Evolutionary conservation across 1,284 basidiomycete genomes (phyloP), one percentile per base, ranked within the genome.

Genomic region (Microbotryum saponariae): DNA sequence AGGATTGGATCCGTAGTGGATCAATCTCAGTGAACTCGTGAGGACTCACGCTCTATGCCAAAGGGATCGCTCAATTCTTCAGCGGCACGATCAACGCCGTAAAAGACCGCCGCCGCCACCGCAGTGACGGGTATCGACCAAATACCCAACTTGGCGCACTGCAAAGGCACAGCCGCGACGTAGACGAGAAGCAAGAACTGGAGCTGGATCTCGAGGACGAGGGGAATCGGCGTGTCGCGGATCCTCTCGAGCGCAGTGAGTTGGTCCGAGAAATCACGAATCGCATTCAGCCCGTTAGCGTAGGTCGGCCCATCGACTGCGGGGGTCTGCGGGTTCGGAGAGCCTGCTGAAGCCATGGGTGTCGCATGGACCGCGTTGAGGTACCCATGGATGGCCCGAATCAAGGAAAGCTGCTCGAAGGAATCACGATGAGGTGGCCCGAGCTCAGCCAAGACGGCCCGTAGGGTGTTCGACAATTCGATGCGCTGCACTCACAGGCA

Each of bases 221-320:
- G 58, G 4, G 70, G 70, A 25, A 71, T 71, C 2, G 70, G 70
- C 8, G 70, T 72, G 49, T 72, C 71, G 18, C 70, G 52, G 49
- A 72, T 71, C 4, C 71, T 49, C 46, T 72, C 71, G 42, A 69
- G 62, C 12, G 68, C 60, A 4, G 68, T 68, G 25, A 70, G 48
- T 37, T 68, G 62, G 49, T 72, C 71, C 14, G 68, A 66, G 12
- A 62, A 62, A 48, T 69, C 64, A 52, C 66, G 69, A 23, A 67
- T 45, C 10, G 54, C 47, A 9, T 51, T 57, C 6, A 69, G 42
- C 48, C 64, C 66, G n/a, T 58, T 63, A 18, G 63, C 65, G 54
- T 60, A 70, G 2, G 67, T 65, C 29, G 60, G 53, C 1, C 51
- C 64, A 29, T 68, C 64, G 25, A 68, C 33, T 2, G 61, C 65